Percentiles rank a stretch among this genome's conserved stretches.
These are phyloP conservation scores for Thielaviopsis musarum DNA, from an alignment of 2,329 filamentous ascomycete species.

Conservation along the genomic window DNA sequence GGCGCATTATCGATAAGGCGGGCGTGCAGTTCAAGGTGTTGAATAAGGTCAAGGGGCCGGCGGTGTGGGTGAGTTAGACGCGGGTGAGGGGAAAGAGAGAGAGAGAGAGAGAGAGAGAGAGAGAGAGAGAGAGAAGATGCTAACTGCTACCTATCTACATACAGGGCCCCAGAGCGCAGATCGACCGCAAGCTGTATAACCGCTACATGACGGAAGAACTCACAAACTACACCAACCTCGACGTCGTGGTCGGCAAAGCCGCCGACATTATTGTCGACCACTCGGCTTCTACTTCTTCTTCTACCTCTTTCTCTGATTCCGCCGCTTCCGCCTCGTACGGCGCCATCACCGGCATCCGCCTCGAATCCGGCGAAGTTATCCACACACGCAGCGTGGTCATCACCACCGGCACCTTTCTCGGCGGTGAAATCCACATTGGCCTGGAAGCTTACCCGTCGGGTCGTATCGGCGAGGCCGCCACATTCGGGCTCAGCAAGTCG, in stretches of 20 bases:
- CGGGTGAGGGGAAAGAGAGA: not conserved
- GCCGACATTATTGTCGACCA: conserved; percentile 58
- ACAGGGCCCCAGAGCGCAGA: conserved; percentile 78
- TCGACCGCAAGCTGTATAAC: conserved; percentile 79
- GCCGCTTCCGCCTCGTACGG: conserved; percentile 18
- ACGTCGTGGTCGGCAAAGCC: conserved; percentile 70
- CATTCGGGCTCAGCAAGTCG: conserved; percentile 82
- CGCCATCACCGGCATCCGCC: conserved; percentile 61
- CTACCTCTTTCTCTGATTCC: too few relatives aligned
- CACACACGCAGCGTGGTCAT: conserved; percentile 72
- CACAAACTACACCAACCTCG: conserved; percentile 57
- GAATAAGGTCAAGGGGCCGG: conserved; percentile 79
- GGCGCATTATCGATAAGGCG: conserved; percentile 79
- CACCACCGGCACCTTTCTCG: conserved; percentile 88
- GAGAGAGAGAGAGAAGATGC: not conserved
- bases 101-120: not conserved
- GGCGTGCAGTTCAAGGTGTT: conserved; percentile 86
- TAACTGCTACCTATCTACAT: not conserved
- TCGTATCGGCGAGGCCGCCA: conserved; percentile 84
- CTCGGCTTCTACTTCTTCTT: conserved; percentile 36
- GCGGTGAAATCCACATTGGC: conserved; percentile 93
- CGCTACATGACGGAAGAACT: conserved; percentile 83
- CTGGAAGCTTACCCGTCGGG: conserved; percentile 72
- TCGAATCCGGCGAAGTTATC: conserved; percentile 78
- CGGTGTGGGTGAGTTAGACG: conserved; percentile 53